These are phyloP conservation scores for Cornus florida DNA, from an alignment of 148 eudicot species.

Conservation along the genomic window DNA sequence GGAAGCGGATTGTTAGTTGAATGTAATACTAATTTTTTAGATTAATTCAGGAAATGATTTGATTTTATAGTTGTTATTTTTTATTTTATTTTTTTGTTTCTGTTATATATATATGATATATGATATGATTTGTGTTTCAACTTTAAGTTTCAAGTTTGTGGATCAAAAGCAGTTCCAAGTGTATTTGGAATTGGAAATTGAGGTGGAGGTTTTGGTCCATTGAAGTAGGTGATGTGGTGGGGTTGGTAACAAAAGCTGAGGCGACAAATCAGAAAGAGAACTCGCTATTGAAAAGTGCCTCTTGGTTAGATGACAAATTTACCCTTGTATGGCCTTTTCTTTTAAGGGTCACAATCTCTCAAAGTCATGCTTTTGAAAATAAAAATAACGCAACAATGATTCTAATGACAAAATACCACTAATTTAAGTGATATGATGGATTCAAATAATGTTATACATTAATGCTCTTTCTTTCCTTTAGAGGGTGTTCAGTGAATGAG, in stretches of 20 bases:
- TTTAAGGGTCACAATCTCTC: no score
- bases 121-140: no score
- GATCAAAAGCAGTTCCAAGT: no score
- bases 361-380: no score
- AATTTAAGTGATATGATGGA: no score
- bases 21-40: conserved; percentile 18
- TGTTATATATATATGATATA: no score
- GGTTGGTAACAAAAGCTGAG: not conserved
- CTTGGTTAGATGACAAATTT: not conserved
- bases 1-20: conserved; percentile 13
- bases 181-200: not conserved
- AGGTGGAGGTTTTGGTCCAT: not conserved
- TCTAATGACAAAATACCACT: no score
- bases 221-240: not conserved
- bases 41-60: conserved; percentile 4
- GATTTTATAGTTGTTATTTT: not conserved
- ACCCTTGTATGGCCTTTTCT: not conserved
- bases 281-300: not conserved
- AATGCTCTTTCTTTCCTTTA: no score
- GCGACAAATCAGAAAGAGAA: not conserved
- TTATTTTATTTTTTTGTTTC: not conserved
- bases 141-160: no score
- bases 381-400: no score
- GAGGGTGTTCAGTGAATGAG: not conserved
- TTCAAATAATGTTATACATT: no score